Evolutionary conservation across 179 eudicot genomes (phyloP).

Genomic region (Silene vulgaris): DNA sequence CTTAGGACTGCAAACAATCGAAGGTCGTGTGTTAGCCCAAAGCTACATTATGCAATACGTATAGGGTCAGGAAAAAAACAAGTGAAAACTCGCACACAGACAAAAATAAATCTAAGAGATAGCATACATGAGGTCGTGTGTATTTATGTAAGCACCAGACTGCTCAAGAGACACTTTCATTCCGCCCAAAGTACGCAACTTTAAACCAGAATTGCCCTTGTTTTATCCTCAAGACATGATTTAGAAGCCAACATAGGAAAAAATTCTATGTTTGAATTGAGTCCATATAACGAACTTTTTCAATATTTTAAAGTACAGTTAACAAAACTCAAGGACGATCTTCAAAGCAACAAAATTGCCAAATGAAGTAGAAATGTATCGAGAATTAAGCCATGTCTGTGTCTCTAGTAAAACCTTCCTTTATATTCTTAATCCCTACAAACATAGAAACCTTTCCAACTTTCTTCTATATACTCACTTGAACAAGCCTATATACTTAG

Average conservation of each 20-base stretch:
- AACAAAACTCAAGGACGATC: background rate
- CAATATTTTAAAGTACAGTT: too few relatives aligned
- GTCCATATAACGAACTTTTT: background rate
- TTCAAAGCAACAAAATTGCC: background rate
- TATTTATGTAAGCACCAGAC: too few relatives aligned
- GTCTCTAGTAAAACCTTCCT: background rate
- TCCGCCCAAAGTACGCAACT: background rate
- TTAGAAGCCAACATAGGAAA: background rate
- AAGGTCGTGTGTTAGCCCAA: background rate
- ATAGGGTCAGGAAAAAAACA: background rate
- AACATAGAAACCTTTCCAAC: background rate
- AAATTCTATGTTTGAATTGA: background rate
- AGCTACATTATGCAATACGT: background rate
- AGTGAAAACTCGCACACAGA: background rate
- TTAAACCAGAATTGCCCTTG: background rate
- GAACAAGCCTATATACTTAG: too few relatives aligned
- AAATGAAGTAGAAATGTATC: background rate
- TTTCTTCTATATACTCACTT: background rate
- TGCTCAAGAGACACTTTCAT: too few relatives aligned
- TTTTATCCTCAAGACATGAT: background rate
- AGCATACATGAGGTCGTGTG: too few relatives aligned
- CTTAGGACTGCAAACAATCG: slow-evolving; percentile 58
- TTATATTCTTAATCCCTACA: background rate
- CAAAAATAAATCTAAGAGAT: background rate
- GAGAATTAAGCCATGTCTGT: background rate